Evolutionary conservation across 1,284 basidiomycete genomes (phyloP).

Genomic region (Sporisorium reilianum): DNA sequence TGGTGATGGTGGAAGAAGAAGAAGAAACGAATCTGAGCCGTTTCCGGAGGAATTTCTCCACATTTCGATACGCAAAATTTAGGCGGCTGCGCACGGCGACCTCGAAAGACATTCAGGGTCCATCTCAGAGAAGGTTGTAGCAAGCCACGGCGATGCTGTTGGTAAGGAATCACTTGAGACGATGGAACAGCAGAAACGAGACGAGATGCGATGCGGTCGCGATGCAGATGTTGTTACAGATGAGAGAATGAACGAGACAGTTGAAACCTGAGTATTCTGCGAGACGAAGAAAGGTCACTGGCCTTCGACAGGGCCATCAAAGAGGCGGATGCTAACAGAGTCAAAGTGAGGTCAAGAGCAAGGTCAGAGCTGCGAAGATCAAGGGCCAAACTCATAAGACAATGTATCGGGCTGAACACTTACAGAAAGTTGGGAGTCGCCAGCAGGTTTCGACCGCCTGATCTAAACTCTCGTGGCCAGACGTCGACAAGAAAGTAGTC

Average conservation of each 20-base stretch:
- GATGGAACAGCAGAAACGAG: neutral
- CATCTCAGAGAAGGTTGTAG: neutral
- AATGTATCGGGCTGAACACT: slow-evolving; percentile 72
- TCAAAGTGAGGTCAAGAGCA: neutral
- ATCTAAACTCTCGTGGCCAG: slow-evolving; percentile 91
- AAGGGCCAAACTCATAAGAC: too few species aligned
- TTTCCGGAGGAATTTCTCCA: slow-evolving; percentile 14
- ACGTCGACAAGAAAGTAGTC: slow-evolving; percentile 91
- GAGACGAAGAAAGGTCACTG: neutral
- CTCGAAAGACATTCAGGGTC: neutral
- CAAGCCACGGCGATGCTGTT: neutral
- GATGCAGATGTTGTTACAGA: slow-evolving; percentile 17
- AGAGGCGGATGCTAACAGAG: slow-evolving; percentile 31
- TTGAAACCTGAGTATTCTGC: neutral
- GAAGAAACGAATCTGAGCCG: neutral
- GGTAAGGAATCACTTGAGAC: neutral
- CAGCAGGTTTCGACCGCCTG: slow-evolving; percentile 79
- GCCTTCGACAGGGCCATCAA: slow-evolving; percentile 33
- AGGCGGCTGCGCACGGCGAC: neutral
- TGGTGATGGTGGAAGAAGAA: neutral
- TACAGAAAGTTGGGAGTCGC: slow-evolving; percentile 83
- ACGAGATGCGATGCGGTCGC: slow-evolving; percentile 15
- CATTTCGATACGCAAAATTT: neutral
- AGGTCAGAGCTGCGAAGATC: neutral
- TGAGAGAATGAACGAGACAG: neutral